Conservation (phyloP, 2,329 filamentous ascomycete species). For the Cytospora paraplurivora region DNA sequence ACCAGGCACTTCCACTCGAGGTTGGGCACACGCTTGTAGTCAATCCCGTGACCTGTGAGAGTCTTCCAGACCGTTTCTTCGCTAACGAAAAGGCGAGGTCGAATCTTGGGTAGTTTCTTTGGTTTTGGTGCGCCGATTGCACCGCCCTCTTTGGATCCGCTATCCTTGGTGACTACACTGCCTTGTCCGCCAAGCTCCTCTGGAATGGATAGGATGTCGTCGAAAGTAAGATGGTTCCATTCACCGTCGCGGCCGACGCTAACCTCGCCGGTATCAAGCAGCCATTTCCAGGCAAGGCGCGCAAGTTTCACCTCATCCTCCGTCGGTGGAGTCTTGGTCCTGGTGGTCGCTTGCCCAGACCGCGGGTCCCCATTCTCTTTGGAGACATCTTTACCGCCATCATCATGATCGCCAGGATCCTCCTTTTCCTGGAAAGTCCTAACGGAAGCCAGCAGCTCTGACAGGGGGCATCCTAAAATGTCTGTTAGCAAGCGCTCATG, state of each 20-base stretch:
- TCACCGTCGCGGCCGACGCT: slow-evolving; percentile 41
- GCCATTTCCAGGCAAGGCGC: slow-evolving; percentile 47
- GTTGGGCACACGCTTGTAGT: slow-evolving; percentile 59
- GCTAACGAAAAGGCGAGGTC: slow-evolving; percentile 49
- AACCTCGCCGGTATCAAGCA: slow-evolving; percentile 44
- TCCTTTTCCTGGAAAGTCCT: slow-evolving; percentile 27
- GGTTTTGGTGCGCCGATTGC: slow-evolving; percentile 11
- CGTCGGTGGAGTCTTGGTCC: slow-evolving; percentile 22
- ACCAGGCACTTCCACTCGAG: slow-evolving; percentile 62
- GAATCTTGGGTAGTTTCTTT: slow-evolving; percentile 26
- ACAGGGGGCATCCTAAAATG: slow-evolving; percentile 28
- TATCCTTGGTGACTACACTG: neutral
- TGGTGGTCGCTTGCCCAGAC: neutral
- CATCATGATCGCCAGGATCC: slow-evolving; percentile 5
- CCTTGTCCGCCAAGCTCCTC: slow-evolving; percentile 33
- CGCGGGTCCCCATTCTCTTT: slow-evolving; percentile 3
- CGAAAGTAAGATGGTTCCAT: slow-evolving; percentile 44
- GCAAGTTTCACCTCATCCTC: slow-evolving; percentile 41
- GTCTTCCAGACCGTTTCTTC: slow-evolving; percentile 62
- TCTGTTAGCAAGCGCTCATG: slow-evolving; percentile 19
- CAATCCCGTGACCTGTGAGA: slow-evolving; percentile 60
- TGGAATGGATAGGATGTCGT: slow-evolving; percentile 43
- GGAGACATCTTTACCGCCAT: neutral
- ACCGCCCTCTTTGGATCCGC: neutral
- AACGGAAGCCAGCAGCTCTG: slow-evolving; percentile 32